Evolutionary conservation across 331 rosid genomes (phyloP).

Genomic region (Telfairia occidentalis): DNA sequence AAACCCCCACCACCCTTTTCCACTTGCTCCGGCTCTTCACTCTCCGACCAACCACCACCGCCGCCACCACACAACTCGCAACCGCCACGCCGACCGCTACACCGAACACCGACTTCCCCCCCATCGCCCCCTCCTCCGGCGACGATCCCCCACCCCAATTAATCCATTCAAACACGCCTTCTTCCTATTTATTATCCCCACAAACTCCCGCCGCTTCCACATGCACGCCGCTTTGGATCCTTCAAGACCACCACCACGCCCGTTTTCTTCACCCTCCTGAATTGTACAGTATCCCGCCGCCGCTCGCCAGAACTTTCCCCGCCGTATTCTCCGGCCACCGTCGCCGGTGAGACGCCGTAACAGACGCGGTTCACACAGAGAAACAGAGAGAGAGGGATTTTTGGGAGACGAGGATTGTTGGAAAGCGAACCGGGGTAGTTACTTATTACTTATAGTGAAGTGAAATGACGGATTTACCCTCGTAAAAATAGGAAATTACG

Average conservation of each 20-base stretch:
- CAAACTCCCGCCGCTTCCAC: constrained; percentile 55
- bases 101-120: constrained; percentile 59
- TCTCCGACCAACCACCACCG: constrained; percentile 60
- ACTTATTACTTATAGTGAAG: constrained; percentile 31
- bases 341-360: constrained; percentile 15
- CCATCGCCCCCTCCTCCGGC: constrained; percentile 32
- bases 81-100: constrained; percentile 60
- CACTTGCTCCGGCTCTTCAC: constrained; percentile 66
- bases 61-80: constrained; percentile 63
- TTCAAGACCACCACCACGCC: neutral
- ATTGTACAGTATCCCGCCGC: neutral
- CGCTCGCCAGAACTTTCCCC: neutral
- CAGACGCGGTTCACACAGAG: constrained; percentile 9
- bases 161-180: constrained; percentile 35
- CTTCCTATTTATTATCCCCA: constrained; percentile 20
- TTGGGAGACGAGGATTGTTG: neutral
- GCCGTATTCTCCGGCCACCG: neutral
- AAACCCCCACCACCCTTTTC: constrained; percentile 50
- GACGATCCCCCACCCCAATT: constrained; percentile 22
- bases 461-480: constrained; percentile 24
- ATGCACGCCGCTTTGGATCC: constrained; percentile 32
- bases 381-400: neutral
- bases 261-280: neutral
- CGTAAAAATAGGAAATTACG: neutral
- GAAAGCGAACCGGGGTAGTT: constrained; percentile 24